Conservation (phyloP, 805 yeast species). For the Gaillardinia entomophila region DNA sequence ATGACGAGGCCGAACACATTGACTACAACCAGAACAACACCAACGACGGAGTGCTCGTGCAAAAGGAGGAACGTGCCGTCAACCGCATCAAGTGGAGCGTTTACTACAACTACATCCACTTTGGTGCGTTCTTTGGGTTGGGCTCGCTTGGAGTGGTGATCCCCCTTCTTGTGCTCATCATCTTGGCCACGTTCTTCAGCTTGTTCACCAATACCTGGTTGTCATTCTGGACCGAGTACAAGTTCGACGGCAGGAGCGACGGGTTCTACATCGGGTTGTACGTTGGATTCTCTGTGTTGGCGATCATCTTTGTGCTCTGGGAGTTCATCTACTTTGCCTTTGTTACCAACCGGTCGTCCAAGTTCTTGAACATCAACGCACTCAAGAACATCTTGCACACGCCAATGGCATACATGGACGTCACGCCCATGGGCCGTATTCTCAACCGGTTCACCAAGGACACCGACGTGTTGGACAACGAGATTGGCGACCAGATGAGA, state of each 20-base stretch:
- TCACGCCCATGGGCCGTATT: constrained; percentile 84
- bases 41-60: constrained; percentile 20
- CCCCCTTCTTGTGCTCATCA: constrained; percentile 14
- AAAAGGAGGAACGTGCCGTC: constrained; percentile 54
- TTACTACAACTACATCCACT: constrained; percentile 43
- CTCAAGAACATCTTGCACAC: constrained; percentile 58
- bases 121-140: constrained; percentile 37
- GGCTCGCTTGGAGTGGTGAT: constrained; percentile 11
- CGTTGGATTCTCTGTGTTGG: constrained; percentile 52
- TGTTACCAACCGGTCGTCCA: constrained; percentile 49
- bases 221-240: constrained; percentile 69
- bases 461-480: constrained; percentile 79
- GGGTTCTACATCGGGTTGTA: constrained; percentile 72
- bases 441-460: constrained; percentile 84
- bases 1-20: constrained; percentile 29
- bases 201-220: constrained; percentile 72
- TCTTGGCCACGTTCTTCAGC: constrained; percentile 43
- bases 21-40: constrained; percentile 20
- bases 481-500: constrained; percentile 64
- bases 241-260: constrained; percentile 40
- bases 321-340: constrained; percentile 45
- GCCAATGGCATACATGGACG: constrained; percentile 79
- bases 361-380: constrained; percentile 56
- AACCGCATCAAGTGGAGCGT: constrained; percentile 47
- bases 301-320: constrained; percentile 37